These are phyloP conservation scores for Chlorella sp. DNA, from an alignment of 139 green algal genomes.

Conservation along the genomic window DNA sequence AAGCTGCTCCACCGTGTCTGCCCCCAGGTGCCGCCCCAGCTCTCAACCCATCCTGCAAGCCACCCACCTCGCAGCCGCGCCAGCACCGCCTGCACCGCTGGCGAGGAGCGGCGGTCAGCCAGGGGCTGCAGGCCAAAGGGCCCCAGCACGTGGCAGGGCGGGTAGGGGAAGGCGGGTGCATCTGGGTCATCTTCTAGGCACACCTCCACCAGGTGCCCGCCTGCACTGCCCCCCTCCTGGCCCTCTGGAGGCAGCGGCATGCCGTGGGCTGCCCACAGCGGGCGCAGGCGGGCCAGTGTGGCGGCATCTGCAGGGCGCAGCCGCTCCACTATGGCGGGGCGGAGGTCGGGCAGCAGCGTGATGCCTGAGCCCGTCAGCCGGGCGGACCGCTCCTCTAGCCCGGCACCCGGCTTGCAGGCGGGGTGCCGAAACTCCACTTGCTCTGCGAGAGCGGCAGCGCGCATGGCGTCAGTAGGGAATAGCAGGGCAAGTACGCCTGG, in stretches of 20 bases:
- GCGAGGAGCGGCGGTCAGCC: not conserved
- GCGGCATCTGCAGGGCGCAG: not conserved
- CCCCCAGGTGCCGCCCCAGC: too few relatives aligned
- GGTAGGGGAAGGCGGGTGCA: constrained; percentile 23
- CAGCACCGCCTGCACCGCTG: constrained; percentile 21
- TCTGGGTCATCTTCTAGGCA: constrained; percentile 37
- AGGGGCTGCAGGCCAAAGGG: constrained; percentile 9
- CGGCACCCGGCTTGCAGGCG: not conserved
- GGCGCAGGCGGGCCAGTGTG: not conserved
- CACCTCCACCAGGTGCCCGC: not conserved
- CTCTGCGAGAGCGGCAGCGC: not conserved
- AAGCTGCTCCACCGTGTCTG: too few relatives aligned
- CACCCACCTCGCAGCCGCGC: constrained; percentile 19
- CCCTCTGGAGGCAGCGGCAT: constrained; percentile 10
- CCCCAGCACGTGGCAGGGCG: constrained; percentile 29
- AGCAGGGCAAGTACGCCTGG: too few relatives aligned
- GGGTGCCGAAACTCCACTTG: constrained; percentile 34
- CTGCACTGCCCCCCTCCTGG: not conserved
- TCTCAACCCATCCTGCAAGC: too few relatives aligned
- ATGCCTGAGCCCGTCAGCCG: not conserved
- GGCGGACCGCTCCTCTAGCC: not conserved
- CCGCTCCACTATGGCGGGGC: not conserved
- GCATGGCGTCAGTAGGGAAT: too few relatives aligned
- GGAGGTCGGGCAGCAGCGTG: constrained; percentile 19
- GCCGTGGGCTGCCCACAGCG: constrained; percentile 21